A percentile compares a stretch with the other conserved stretches of the same genome.
These are phyloP conservation scores for Nicotiana obtusifolia DNA, from an alignment of 257 asterid species.

Conservation along the genomic window DNA sequence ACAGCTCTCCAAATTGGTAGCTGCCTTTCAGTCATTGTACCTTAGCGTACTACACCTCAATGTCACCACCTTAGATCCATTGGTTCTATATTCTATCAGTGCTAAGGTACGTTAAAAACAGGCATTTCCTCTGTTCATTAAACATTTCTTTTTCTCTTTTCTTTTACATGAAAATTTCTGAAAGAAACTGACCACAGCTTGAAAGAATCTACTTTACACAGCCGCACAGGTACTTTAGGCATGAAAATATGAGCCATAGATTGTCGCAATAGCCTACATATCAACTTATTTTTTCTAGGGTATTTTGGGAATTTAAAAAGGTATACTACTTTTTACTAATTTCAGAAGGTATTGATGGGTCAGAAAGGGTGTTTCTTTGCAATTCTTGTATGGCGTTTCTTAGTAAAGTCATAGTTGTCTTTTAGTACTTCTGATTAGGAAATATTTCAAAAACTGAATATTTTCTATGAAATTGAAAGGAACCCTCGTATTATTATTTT, in stretches of 20 bases:
- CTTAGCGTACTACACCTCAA: conserved; percentile 84
- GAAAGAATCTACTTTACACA: conserved; percentile 56
- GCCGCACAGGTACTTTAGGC: background rate
- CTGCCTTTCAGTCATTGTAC: conserved; percentile 51
- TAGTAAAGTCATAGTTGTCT: conserved; percentile 17
- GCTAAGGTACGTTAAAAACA: conserved; percentile 58
- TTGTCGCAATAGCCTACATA: background rate
- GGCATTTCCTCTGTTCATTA: background rate
- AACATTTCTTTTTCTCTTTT: background rate
- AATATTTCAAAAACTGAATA: background rate
- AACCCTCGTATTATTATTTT: background rate
- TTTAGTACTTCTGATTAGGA: background rate
- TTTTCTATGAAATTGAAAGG: background rate
- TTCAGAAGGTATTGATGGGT: conserved; percentile 15
- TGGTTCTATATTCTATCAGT: conserved; percentile 88
- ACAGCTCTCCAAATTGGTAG: conserved; percentile 73
- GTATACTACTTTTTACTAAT: background rate
- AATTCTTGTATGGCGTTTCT: conserved; percentile 11
- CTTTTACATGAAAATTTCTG: background rate
- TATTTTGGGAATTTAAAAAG: conserved; percentile 21
- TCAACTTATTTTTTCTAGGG: background rate
- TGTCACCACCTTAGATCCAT: conserved; percentile 67
- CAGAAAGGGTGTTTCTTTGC: conserved; percentile 15
- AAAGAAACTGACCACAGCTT: conserved; percentile 69
- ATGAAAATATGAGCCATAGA: conserved; percentile 10